Conservation (phyloP, 176 grass and related monocot species). For the Oryza glaberrima region DNA sequence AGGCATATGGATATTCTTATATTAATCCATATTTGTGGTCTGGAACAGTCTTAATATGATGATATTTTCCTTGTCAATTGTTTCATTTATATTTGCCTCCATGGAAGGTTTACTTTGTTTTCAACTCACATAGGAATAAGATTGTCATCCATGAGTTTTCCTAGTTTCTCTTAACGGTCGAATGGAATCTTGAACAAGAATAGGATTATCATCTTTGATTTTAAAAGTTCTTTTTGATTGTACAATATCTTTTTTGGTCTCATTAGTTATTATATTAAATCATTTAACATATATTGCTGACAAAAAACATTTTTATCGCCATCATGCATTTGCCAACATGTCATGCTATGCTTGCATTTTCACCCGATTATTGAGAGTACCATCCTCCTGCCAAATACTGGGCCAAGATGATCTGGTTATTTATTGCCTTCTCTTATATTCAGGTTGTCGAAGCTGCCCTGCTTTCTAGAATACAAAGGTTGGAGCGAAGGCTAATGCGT, state of each 20-base stretch:
- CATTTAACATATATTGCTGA: conserved; percentile 13
- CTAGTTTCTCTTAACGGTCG: not conserved
- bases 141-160: conserved; percentile 18
- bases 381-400: not conserved
- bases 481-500: conserved; percentile 86
- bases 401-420: conserved; percentile 24
- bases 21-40: conserved; percentile 25
- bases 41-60: conserved; percentile 12
- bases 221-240: conserved; percentile 19
- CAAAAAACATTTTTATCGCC: conserved; percentile 10
- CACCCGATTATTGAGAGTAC: not conserved
- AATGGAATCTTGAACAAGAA: conserved; percentile 26
- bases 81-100: conserved; percentile 25
- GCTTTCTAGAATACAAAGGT: conserved; percentile 84
- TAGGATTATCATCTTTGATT: conserved; percentile 1
- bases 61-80: not conserved
- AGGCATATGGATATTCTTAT: conserved; percentile 10
- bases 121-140: conserved; percentile 15
- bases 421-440: conserved; percentile 27
- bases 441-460: conserved; percentile 98
- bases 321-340: not conserved
- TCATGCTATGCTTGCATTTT: conserved; percentile 2
- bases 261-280: not conserved
- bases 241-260: not conserved
- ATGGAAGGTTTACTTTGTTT: conserved; percentile 7